Conservation (phyloP, 2,329 filamentous ascomycete species). For the Alternaria tenuissima region DNA sequence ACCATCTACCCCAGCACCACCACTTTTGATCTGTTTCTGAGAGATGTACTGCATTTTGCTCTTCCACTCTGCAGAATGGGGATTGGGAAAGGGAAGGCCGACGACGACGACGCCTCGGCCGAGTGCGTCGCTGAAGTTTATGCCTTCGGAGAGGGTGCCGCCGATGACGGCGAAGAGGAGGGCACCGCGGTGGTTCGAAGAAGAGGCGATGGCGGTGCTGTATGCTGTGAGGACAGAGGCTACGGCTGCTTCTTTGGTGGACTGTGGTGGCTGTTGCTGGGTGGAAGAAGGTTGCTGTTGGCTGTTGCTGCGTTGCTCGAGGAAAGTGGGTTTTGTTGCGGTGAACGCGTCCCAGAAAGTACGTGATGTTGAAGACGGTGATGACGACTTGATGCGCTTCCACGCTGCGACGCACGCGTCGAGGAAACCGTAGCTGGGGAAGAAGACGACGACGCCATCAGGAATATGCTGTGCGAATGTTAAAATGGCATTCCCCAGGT, state of each 20-base stretch:
- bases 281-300: slow-evolving; percentile 39
- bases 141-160: slow-evolving; percentile 94
- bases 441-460: slow-evolving; percentile 92
- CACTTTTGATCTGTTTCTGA: slow-evolving; percentile 56
- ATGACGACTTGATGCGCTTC: slow-evolving; percentile 41
- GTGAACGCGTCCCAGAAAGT: slow-evolving; percentile 65
- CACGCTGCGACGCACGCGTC: slow-evolving; percentile 68
- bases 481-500: slow-evolving; percentile 77
- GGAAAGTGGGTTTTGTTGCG: slow-evolving; percentile 63
- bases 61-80: slow-evolving; percentile 89
- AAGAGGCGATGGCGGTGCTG: slow-evolving; percentile 66
- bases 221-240: slow-evolving; percentile 81
- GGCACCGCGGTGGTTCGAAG: slow-evolving; percentile 68
- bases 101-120: slow-evolving; percentile 92
- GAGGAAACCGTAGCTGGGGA: slow-evolving; percentile 92
- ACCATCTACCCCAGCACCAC: too few relatives aligned
- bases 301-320: slow-evolving; percentile 54
- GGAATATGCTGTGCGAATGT: slow-evolving; percentile 77
- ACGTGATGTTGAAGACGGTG: background rate
- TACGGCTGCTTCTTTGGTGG: slow-evolving; percentile 58
- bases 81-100: slow-evolving; percentile 91
- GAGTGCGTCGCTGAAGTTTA: slow-evolving; percentile 93
- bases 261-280: slow-evolving; percentile 59
- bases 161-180: slow-evolving; percentile 90
- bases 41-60: slow-evolving; percentile 90